Evolutionary conservation across 345 rosid genomes (phyloP).

Genomic region (Eucalyptus erythrocorys): DNA sequence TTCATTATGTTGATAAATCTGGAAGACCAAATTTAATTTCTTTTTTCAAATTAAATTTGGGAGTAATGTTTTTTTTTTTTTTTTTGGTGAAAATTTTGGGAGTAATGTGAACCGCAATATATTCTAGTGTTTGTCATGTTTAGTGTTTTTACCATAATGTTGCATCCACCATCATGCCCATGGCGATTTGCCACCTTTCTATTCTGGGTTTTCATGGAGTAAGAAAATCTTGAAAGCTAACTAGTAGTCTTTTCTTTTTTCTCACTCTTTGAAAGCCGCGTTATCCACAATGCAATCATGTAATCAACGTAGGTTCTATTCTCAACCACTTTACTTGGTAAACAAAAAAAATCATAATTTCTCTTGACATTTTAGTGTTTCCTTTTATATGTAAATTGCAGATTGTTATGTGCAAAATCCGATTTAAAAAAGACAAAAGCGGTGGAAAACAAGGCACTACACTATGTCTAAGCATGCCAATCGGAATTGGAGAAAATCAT

Average conservation of each 20-base stretch:
- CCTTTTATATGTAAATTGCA: not conserved
- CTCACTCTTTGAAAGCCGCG: not conserved
- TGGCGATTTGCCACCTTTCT: too few relatives aligned
- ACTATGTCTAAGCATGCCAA: rapidly evolving
- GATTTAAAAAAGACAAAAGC: not conserved
- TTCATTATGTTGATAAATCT: not conserved
- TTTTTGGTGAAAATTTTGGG: too few relatives aligned
- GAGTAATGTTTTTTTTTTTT: not conserved
- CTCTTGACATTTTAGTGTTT: not conserved
- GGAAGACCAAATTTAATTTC: not conserved
- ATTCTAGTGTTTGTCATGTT: not conserved
- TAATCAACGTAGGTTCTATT: too few relatives aligned
- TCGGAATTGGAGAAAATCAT: rapidly evolving
- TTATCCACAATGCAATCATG: too few relatives aligned
- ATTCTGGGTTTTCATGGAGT: not conserved
- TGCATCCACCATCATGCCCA: not conserved
- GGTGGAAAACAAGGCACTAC: not conserved
- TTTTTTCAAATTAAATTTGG: too few relatives aligned
- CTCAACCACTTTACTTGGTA: too few relatives aligned
- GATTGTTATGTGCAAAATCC: not conserved
- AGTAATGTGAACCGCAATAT: not conserved
- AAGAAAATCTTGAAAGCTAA: not conserved
- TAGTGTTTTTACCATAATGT: not conserved
- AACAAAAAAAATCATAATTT: too few relatives aligned
- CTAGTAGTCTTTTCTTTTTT: not conserved